Evolutionary conservation across 176 grass and related monocot species (phyloP).

Genomic region (Oryza punctata): DNA sequence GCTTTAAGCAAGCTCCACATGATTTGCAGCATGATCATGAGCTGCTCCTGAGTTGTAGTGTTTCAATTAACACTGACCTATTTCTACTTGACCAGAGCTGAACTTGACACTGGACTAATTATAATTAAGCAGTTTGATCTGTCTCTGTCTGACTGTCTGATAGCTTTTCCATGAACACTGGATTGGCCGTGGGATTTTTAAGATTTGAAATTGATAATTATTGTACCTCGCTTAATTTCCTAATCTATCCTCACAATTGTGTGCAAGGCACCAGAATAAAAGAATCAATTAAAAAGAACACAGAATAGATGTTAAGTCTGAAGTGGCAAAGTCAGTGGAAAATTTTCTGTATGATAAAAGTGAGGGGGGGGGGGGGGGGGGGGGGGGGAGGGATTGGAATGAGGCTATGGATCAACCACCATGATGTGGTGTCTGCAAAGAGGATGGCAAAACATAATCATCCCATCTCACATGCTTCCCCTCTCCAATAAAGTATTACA

Average conservation of each 20-base stretch:
- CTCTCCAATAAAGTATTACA: conserved; percentile 31
- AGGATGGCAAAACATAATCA: conserved; percentile 52
- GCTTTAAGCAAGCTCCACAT: conserved; percentile 70
- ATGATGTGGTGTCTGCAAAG: conserved; percentile 57
- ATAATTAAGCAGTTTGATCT: conserved; percentile 44
- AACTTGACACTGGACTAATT: conserved; percentile 23
- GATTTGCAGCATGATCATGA: conserved; percentile 45
- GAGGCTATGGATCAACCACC: conserved; percentile 50
- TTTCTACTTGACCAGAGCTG: conserved; percentile 30
- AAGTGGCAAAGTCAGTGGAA: background rate
- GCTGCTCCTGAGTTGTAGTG: conserved; percentile 58
- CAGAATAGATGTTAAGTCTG: conserved; percentile 2
- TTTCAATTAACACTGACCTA: conserved; percentile 23
- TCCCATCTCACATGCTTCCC: conserved; percentile 50
- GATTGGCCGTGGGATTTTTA: conserved; percentile 30
- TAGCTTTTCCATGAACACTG: conserved; percentile 42
- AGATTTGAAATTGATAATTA: conserved; percentile 6
- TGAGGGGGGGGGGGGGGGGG: too few relatives aligned
- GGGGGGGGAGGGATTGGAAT: too few relatives aligned
- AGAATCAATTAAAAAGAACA: conserved; percentile 10
- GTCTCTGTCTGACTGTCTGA: conserved; percentile 15
- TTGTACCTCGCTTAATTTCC: background rate
- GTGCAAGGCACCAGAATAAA: conserved; percentile 18
- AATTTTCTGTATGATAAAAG: conserved; percentile 26
- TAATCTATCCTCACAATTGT: background rate